Conservation (phyloP, 225 moss, liverwort and hornwort species). For the Sphagnum contortum region DNA sequence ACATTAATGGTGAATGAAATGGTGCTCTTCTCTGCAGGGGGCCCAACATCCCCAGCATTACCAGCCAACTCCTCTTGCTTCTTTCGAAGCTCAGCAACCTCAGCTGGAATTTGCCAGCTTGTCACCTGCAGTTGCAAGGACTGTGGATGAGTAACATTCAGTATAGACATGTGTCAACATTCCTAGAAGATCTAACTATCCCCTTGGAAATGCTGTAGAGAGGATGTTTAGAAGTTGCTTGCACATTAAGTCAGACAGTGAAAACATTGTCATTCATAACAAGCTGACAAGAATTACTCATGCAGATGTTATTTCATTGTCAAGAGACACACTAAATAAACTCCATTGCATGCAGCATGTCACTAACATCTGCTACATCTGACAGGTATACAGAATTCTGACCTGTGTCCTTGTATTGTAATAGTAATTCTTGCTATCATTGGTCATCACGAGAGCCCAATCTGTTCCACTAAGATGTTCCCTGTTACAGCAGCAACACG, state of each 20-base stretch:
- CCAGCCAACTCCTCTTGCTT: conserved; percentile 42
- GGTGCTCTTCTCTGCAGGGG: conserved; percentile 51
- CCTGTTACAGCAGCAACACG: conserved; percentile 24
- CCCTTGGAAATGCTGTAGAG: too few relatives aligned
- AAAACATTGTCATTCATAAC: too few relatives aligned
- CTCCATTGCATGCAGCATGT: not conserved
- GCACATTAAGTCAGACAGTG: too few relatives aligned
- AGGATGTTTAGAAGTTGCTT: too few relatives aligned
- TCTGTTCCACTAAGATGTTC: conserved; percentile 74
- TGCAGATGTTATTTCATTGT: too few relatives aligned
- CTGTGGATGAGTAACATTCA: not conserved
- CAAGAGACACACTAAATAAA: too few relatives aligned
- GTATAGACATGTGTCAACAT: too few relatives aligned
- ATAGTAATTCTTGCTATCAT: conserved; percentile 80
- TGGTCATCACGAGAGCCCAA: conserved; percentile 78
- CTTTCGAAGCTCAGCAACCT: conserved; percentile 56
- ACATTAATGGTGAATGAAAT: conserved; percentile 68
- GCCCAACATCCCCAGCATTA: conserved; percentile 40
- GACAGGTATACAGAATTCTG: too few relatives aligned
- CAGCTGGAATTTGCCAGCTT: conserved; percentile 74
- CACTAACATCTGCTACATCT: not conserved
- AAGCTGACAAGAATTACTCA: too few relatives aligned
- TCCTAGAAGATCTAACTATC: too few relatives aligned
- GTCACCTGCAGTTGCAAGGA: conserved; percentile 40
- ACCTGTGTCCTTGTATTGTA: conserved; percentile 85